These are phyloP conservation scores for Begonia masoniana DNA, from an alignment of 306 rosid species.

Conservation along the genomic window DNA sequence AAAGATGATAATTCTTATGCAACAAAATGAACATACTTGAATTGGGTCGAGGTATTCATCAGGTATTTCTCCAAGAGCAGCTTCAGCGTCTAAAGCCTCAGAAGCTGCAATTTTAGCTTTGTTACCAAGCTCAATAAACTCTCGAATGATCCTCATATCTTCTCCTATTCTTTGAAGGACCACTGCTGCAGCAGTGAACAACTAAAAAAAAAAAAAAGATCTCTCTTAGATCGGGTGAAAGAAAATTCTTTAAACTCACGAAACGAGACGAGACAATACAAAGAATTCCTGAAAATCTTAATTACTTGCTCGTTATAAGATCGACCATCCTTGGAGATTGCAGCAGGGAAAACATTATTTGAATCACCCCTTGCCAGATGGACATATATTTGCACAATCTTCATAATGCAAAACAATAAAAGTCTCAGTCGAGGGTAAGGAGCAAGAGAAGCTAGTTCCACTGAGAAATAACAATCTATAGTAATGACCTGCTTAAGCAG, in stretches of 20 bases:
- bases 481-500: slow-evolving; percentile 80
- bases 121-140: slow-evolving; percentile 67
- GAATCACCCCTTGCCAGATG: slow-evolving; percentile 84
- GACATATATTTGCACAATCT: slow-evolving; percentile 88
- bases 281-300: slow-evolving; percentile 3
- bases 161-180: slow-evolving; percentile 79
- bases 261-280: too few relatives aligned
- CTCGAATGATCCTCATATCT: slow-evolving; percentile 71
- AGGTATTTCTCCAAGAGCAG: slow-evolving; percentile 92
- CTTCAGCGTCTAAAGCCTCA: slow-evolving; percentile 92
- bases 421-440: too few relatives aligned
- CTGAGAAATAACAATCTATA: too few relatives aligned
- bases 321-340: slow-evolving; percentile 94
- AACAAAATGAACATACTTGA: slow-evolving; percentile 41
- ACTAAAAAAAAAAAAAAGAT: slow-evolving; percentile 26
- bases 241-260: too few relatives aligned
- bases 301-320: slow-evolving; percentile 90
- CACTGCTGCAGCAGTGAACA: slow-evolving; percentile 82
- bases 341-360: slow-evolving; percentile 68
- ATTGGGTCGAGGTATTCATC: slow-evolving; percentile 99
- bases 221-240: too few relatives aligned
- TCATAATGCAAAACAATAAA: slow-evolving; percentile 14
- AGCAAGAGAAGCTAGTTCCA: too few relatives aligned
- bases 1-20: background rate
- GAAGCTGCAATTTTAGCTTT: slow-evolving; percentile 91